phyloP scores from a whole-genome alignment of 257 asterid genomes.

The Paulownia fortunei region DNA sequence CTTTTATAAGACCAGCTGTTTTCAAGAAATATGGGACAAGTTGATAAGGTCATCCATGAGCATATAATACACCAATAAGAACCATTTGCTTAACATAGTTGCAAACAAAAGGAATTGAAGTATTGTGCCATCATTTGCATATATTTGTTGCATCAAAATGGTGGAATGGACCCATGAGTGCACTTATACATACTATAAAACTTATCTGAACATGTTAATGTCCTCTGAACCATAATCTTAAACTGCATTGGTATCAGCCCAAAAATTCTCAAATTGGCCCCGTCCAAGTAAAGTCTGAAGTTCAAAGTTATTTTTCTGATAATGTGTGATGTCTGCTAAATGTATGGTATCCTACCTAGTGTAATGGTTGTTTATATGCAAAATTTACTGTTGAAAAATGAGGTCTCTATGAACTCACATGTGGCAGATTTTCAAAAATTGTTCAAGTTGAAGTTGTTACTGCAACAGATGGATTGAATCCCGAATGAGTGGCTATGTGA shows the following conservation, averaged over 20 bases:
- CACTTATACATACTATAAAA: not conserved
- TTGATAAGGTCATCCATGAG: no score
- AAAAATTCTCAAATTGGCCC: not conserved
- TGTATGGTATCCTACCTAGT: not conserved
- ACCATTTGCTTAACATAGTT: no score
- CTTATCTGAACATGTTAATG: not conserved
- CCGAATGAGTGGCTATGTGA: not conserved
- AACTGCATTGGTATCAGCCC: not conserved
- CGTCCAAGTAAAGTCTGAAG: not conserved
- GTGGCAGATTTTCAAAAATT: not conserved
- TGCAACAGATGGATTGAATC: not conserved
- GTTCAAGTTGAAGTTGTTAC: not conserved
- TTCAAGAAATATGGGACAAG: no score
- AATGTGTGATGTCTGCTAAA: not conserved
- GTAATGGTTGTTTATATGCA: not conserved
- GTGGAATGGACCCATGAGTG: not conserved
- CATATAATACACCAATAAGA: no score
- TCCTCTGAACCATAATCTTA: not conserved
- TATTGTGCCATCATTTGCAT: no score
- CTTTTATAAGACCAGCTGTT: no score
- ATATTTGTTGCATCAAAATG: not conserved
- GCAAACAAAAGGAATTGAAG: no score
- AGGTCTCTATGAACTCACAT: not conserved
- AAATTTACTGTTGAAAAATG: not conserved
- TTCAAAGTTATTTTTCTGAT: not conserved